Percentiles rank a stretch among this genome's conserved stretches.
phyloP scores from a whole-genome alignment of 495 filamentous ascomycete species.

The Corynascus novoguineensis region DNA sequence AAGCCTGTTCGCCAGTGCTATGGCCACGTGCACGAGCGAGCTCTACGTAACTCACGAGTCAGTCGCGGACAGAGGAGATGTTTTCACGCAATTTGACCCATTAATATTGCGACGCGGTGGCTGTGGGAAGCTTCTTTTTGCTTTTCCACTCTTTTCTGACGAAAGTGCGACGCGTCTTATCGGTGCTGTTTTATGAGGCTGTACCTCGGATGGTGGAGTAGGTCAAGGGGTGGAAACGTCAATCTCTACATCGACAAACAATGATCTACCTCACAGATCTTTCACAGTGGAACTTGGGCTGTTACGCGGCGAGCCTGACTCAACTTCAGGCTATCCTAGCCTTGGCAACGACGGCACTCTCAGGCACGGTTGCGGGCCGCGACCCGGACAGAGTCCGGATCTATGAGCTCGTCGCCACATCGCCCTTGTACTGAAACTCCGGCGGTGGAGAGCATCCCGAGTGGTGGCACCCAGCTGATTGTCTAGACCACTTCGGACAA shows the following conservation, averaged over 20 bases:
- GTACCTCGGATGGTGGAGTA: background rate
- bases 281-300: background rate
- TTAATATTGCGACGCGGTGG: no score
- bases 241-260: background rate
- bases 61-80: background rate
- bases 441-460: background rate
- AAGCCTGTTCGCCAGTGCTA: background rate
- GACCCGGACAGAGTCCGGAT: no score
- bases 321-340: background rate
- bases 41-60: constrained; percentile 1
- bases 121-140: no score
- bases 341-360: no score
- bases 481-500: background rate
- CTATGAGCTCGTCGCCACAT: background rate
- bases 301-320: constrained; percentile 6
- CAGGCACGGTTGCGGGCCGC: no score
- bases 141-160: background rate
- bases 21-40: background rate
- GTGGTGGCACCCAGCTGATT: background rate
- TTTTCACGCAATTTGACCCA: background rate
- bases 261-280: background rate
- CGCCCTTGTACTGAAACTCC: background rate
- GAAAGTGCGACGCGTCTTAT: background rate
- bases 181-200: background rate
- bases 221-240: no score